These are phyloP conservation scores for Eucalyptus regnans DNA, from an alignment of 345 rosid species.

Conservation along the genomic window DNA sequence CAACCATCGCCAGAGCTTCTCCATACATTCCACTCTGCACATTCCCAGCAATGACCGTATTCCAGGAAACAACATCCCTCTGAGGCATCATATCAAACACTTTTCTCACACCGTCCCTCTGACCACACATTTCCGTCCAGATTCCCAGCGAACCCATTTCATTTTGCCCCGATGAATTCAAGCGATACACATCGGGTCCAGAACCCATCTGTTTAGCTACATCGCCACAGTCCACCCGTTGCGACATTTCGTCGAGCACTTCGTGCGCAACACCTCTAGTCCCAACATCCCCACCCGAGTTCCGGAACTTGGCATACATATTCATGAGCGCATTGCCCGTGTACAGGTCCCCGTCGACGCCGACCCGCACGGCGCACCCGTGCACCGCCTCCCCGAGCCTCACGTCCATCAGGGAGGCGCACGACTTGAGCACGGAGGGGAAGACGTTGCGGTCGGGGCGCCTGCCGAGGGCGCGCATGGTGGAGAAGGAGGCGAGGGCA, in stretches of 20 bases:
- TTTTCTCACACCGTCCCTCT: constrained; percentile 30
- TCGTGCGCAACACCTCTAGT: not conserved
- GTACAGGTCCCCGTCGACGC: constrained; percentile 51
- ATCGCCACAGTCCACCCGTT: not conserved
- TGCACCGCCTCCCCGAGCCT: constrained; percentile 69
- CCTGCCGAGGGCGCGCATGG: constrained; percentile 49
- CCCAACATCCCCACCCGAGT: not conserved
- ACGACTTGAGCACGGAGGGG: constrained; percentile 63
- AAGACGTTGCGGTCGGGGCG: constrained; percentile 56
- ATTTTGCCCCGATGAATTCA: not conserved
- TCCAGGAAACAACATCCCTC: constrained; percentile 81
- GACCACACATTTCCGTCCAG: not conserved
- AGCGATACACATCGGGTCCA: not conserved
- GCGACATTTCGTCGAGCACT: constrained; percentile 24
- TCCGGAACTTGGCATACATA: constrained; percentile 64
- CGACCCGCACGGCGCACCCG: constrained; percentile 54
- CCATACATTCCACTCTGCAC: constrained; percentile 55
- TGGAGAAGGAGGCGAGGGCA: constrained; percentile 32
- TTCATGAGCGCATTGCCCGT: constrained; percentile 79
- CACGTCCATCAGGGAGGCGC: constrained; percentile 37
- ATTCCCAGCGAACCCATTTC: not conserved
- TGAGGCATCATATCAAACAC: constrained; percentile 64
- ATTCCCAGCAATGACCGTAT: constrained; percentile 61
- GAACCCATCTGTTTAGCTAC: not conserved
- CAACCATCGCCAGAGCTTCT: constrained; percentile 56